Percentiles rank a stretch among this genome's conserved stretches.
Conservation (phyloP, 106 monocot genomes). For the Narthecium ossifragum region DNA sequence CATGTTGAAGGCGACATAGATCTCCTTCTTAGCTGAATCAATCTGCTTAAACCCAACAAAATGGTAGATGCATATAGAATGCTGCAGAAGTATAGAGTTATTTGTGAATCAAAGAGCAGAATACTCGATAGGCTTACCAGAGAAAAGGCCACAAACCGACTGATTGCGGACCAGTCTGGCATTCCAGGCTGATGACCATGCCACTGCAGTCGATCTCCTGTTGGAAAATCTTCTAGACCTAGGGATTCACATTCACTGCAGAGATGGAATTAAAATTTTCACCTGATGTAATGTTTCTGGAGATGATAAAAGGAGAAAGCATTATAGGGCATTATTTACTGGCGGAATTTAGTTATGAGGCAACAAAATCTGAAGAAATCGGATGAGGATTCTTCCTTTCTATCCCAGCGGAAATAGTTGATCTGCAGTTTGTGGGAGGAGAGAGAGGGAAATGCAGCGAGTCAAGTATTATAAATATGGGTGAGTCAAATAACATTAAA, state of each 20-base stretch:
- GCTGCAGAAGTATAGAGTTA: no score
- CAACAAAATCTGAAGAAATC: conserved; percentile 73
- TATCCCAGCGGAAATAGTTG: conserved; percentile 91
- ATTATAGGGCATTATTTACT: conserved; percentile 18
- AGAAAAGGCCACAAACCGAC: conserved; percentile 85
- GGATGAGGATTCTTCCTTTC: conserved; percentile 48
- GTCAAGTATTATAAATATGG: no score
- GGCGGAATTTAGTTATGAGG: conserved; percentile 66
- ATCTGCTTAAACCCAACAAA: conserved; percentile 29
- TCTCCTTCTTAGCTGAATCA: conserved; percentile 51
- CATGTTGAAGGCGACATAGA: conserved; percentile 89
- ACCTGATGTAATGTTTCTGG: background rate
- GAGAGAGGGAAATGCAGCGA: no score
- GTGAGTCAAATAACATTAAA: background rate
- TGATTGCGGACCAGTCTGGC: conserved; percentile 81
- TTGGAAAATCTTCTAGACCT: conserved; percentile 69
- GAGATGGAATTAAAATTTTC: background rate
- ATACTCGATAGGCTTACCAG: conserved; percentile 22
- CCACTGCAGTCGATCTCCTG: conserved; percentile 64
- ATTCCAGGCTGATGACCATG: conserved; percentile 53
- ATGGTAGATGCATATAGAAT: no score
- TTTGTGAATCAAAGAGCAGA: background rate
- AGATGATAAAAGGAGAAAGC: no score
- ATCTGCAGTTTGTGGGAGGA: no score
- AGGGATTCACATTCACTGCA: conserved; percentile 80